phyloP scores from a whole-genome alignment of 305 asterid species.

The Fraxinus floribunda region DNA sequence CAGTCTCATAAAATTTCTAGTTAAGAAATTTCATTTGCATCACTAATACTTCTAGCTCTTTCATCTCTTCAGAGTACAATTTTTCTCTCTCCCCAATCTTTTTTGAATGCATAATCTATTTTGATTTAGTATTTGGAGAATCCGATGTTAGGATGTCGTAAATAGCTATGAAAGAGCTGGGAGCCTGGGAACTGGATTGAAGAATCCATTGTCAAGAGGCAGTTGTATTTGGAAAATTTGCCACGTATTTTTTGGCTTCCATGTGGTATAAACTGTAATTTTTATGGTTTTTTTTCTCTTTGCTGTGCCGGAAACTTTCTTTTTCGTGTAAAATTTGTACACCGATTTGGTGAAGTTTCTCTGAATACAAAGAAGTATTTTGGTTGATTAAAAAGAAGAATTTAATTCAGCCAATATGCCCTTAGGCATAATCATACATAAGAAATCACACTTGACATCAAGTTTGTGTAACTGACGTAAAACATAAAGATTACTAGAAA shows the following conservation, averaged over 20 bases:
- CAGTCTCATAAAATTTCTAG: not conserved
- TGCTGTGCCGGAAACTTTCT: not conserved
- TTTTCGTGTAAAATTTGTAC: not conserved
- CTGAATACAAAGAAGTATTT: not conserved
- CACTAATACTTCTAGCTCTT: slow-evolving; percentile 35
- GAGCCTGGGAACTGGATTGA: slow-evolving; percentile 34
- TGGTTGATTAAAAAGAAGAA: not conserved
- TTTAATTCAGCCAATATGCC: not conserved
- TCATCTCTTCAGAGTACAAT: slow-evolving; percentile 27
- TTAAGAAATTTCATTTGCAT: slow-evolving; percentile 52
- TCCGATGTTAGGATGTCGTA: slow-evolving; percentile 33
- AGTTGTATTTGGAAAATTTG: slow-evolving; percentile 35
- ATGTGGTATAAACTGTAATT: not conserved
- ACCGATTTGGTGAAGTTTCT: not conserved
- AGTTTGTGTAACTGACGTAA: not conserved
- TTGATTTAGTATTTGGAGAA: slow-evolving; percentile 28
- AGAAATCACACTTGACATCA: not conserved
- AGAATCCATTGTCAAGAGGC: slow-evolving; percentile 32
- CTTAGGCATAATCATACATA: not conserved
- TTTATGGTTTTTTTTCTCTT: not conserved
- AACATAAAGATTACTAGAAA: not conserved
- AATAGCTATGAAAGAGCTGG: slow-evolving; percentile 39
- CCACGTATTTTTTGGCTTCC: slow-evolving; percentile 20
- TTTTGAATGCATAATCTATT: slow-evolving; percentile 36
- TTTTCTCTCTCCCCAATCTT: slow-evolving; percentile 22